These are phyloP conservation scores for Penicillium griseofulvum DNA, from an alignment of 2,329 filamentous ascomycete species.

Conservation along the genomic window DNA sequence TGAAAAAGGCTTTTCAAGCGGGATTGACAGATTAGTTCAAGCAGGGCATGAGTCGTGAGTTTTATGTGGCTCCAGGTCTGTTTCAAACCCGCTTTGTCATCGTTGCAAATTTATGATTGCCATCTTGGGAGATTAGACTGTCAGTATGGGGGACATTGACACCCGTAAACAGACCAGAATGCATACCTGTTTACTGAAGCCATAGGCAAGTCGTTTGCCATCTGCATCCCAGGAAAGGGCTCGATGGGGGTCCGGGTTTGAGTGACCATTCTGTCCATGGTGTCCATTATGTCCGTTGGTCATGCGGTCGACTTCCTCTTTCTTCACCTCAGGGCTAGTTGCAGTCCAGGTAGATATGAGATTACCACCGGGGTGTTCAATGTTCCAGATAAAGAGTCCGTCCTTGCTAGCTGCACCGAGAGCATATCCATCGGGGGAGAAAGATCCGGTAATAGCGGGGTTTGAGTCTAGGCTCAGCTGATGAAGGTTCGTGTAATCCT, in stretches of 20 bases:
- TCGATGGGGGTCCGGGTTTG: constrained; percentile 33
- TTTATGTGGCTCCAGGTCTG: neutral
- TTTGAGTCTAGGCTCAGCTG: constrained; percentile 36
- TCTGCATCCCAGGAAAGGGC: constrained; percentile 53
- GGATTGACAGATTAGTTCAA: constrained; percentile 2
- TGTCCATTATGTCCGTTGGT: constrained; percentile 36
- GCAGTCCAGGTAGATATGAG: constrained; percentile 43
- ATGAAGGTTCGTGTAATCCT: constrained; percentile 38
- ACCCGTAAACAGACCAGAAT: constrained; percentile 3
- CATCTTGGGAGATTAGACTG: constrained; percentile 24
- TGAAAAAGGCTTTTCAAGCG: neutral
- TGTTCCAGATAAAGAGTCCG: constrained; percentile 48
- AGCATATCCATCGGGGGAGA: constrained; percentile 49
- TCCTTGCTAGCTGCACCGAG: constrained; percentile 46
- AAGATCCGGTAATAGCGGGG: constrained; percentile 43
- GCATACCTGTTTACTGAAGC: constrained; percentile 49
- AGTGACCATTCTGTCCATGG: constrained; percentile 36
- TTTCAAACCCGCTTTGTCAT: constrained; percentile 22
- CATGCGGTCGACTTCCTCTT: constrained; percentile 32
- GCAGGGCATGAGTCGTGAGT: constrained; percentile 9
- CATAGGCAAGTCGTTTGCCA: constrained; percentile 54
- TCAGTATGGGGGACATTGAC: neutral
- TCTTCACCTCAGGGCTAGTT: constrained; percentile 30
- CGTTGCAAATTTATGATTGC: constrained; percentile 42
- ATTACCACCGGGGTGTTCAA: constrained; percentile 41